phyloP scores from a whole-genome alignment of 352 stramenopile genomes.

The Ophiocytium majus region DNA sequence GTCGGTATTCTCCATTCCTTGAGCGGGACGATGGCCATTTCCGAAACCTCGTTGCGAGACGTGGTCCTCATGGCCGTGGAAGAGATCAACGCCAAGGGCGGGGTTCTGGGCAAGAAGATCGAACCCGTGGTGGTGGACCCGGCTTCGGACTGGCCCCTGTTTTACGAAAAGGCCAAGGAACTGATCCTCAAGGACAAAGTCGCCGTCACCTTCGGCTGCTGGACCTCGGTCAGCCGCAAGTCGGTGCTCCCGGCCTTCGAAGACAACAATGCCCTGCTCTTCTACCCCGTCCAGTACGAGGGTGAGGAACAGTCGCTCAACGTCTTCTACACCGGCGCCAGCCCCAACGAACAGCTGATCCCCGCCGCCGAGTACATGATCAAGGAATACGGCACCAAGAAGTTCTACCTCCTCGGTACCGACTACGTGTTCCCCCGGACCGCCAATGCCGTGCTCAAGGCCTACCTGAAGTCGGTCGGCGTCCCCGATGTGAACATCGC shows the following conservation, averaged over 20 bases:
- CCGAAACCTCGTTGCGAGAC: constrained; percentile 8
- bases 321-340: background rate
- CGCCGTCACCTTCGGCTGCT: background rate
- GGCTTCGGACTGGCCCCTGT: background rate
- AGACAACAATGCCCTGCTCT: background rate
- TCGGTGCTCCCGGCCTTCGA: constrained; percentile 1
- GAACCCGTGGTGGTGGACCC: constrained; percentile 3
- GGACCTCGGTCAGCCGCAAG: constrained; percentile 4
- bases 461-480: background rate
- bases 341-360: background rate
- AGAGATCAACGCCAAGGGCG: background rate
- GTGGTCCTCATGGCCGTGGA: background rate
- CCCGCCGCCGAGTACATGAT: background rate
- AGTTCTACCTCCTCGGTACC: background rate
- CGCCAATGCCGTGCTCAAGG: background rate
- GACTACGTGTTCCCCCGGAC: constrained; percentile 1
- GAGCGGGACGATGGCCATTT: background rate
- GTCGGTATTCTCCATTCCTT: constrained; percentile 11
- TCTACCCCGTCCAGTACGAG: constrained; percentile 8
- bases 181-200: background rate
- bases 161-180: background rate
- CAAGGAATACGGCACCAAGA: background rate
- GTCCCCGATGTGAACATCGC: background rate
- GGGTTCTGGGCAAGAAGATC: background rate
- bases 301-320: background rate